phyloP scores from a whole-genome alignment of 306 rosid species.

The Begonia loranthoides region DNA sequence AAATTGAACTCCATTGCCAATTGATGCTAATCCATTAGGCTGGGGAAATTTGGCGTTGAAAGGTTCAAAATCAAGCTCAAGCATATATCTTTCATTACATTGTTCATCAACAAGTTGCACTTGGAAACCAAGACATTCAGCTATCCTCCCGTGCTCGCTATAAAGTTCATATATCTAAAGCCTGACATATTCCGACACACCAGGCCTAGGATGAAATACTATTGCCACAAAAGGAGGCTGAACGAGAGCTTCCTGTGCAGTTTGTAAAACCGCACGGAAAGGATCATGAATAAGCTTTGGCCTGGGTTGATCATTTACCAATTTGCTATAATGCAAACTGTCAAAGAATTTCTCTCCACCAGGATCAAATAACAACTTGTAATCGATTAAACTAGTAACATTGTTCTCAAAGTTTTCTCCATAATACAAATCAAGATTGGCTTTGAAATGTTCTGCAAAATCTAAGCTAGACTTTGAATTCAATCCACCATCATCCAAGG shows the following conservation, averaged over 20 bases:
- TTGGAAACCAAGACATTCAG: slow-evolving; percentile 74
- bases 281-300: slow-evolving; percentile 28
- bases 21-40: slow-evolving; percentile 71
- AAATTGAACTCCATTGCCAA: slow-evolving; percentile 95
- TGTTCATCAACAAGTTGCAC: slow-evolving; percentile 65
- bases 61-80: slow-evolving; percentile 93
- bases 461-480: too few relatives aligned
- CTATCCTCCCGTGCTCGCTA: slow-evolving; percentile 60
- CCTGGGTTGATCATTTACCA: slow-evolving; percentile 22
- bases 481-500: too few relatives aligned
- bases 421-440: too few relatives aligned
- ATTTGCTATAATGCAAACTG: too few relatives aligned
- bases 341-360: too few relatives aligned
- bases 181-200: slow-evolving; percentile 83
- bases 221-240: slow-evolving; percentile 82
- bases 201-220: slow-evolving; percentile 87
- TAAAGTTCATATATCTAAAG: slow-evolving; percentile 65
- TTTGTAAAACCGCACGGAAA: slow-evolving; percentile 35
- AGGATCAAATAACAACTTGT: too few relatives aligned
- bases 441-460: too few relatives aligned
- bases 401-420: too few relatives aligned
- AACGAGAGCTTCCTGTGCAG: slow-evolving; percentile 69
- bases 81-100: slow-evolving; percentile 24
- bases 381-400: too few relatives aligned
- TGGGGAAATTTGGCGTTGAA: slow-evolving; percentile 82